Conservation (phyloP, 78 protist genomes). For the Dictyostelium firmibasis region DNA sequence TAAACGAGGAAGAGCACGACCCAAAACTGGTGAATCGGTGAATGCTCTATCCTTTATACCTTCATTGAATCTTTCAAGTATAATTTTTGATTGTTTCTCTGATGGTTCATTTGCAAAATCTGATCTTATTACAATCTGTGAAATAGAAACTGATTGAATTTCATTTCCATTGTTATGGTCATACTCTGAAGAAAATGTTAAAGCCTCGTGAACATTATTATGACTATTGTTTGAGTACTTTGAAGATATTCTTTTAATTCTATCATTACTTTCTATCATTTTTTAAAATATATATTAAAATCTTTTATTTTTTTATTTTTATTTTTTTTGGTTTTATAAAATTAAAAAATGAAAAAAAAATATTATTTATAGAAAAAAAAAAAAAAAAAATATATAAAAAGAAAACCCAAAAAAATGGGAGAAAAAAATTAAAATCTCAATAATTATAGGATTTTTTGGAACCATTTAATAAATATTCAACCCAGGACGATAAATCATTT, state of each 20-base stretch:
- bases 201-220: neutral
- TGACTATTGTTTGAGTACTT: neutral
- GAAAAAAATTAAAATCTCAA: too few species aligned
- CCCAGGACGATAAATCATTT: too few species aligned
- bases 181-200: neutral
- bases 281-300: too few species aligned
- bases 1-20: neutral
- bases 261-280: neutral
- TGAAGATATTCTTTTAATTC: neutral
- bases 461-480: too few species aligned
- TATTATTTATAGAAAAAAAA: too few species aligned
- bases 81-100: constrained; percentile 4
- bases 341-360: too few species aligned
- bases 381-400: too few species aligned
- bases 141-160: neutral
- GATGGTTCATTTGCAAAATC: constrained; percentile 36
- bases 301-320: too few species aligned
- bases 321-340: too few species aligned
- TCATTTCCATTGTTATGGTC: neutral
- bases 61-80: constrained; percentile 30
- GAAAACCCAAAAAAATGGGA: too few species aligned
- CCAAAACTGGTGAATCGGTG: constrained; percentile 37
- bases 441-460: too few species aligned
- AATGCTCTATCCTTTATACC: neutral
- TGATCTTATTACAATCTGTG: constrained; percentile 6